Conservation (phyloP, 176 grass and related monocot species). For the Eragrostis nindensis region DNA sequence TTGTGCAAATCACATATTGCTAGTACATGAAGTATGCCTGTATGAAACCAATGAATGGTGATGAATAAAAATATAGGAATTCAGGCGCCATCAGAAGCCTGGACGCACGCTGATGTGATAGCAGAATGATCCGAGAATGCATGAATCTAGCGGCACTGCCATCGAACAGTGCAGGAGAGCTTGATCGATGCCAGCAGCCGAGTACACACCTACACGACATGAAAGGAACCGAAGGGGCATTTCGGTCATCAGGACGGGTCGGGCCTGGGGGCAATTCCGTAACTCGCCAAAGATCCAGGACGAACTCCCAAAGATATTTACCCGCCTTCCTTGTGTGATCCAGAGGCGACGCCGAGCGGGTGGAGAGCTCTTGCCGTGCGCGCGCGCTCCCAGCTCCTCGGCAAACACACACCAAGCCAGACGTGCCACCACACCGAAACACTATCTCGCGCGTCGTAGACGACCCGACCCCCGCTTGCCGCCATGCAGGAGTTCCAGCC, state of each 20-base stretch:
- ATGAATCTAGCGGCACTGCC: neutral
- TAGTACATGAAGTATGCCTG: too few relatives aligned
- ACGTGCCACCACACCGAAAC: neutral
- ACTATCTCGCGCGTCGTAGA: conserved; percentile 23
- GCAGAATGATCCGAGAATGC: neutral
- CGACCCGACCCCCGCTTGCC: neutral
- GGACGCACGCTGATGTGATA: neutral
- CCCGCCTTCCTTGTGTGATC: conserved; percentile 42
- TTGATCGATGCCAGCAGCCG: neutral
- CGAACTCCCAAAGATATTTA: conserved; percentile 48
- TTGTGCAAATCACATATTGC: neutral
- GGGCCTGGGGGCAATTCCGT: conserved; percentile 16
- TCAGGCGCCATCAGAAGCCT: neutral
- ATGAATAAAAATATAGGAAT: neutral
- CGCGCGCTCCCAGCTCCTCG: conserved; percentile 26
- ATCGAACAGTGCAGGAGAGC: neutral
- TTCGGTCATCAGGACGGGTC: neutral
- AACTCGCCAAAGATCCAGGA: neutral
- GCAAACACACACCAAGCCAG: neutral
- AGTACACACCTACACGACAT: neutral
- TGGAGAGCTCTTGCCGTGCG: conserved; percentile 54
- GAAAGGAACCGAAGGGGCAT: neutral
- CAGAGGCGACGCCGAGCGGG: conserved; percentile 41
- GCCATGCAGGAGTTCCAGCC: conserved; percentile 69
- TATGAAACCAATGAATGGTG: too few relatives aligned